Evolutionary conservation across 2,329 filamentous ascomycete species (phyloP), one percentile per base, ranked within the genome.

Genomic region (Penicillium freii): DNA sequence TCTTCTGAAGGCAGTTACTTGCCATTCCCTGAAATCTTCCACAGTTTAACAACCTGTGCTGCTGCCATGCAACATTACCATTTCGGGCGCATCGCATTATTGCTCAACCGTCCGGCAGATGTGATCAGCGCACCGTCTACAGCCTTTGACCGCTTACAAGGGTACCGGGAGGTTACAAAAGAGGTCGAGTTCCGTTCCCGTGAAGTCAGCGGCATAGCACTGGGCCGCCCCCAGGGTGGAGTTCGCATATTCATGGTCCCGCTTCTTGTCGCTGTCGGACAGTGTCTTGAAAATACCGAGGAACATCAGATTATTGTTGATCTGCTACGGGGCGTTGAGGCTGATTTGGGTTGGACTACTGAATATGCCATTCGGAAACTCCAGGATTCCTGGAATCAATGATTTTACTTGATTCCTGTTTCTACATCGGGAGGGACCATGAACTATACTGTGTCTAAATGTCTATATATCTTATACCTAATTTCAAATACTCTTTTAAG

Each of bases 21-120:
- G 45, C 76, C 75, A 59, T 85, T 80, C 69, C 80, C 72, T 0
- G 82, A 86, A 63, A 78, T 85, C 8, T 87, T 84, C 79, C 87
- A 85, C 67, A 80, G 81, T 51, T 77, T 84, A 0, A 80, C 85
- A 0, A 82, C 86, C 70, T 87, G 84, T 68, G 84, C 83, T 0
- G 82, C 83, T 4, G 82, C 84, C 0, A 86, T 87, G 80, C 84
- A 87, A 64, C 81, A 80, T 58, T 87, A 86, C 62, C 83, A 88
- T 64, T 87, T 88, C 75, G 84, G 83, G 1, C 80, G 83, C 43
- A 84, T 87, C 11, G 78, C 87, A 5, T 69, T 88, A 0, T 77
- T 86, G 13, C 79, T 86, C 61, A 87, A 88, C 64, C 81, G 82
- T 57, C 83, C 82, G 0, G 77, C 81, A 17, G 81, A 87, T 56